phyloP scores from a whole-genome alignment of 495 filamentous ascomycete species.

The Polyplosphaeria fusca region DNA sequence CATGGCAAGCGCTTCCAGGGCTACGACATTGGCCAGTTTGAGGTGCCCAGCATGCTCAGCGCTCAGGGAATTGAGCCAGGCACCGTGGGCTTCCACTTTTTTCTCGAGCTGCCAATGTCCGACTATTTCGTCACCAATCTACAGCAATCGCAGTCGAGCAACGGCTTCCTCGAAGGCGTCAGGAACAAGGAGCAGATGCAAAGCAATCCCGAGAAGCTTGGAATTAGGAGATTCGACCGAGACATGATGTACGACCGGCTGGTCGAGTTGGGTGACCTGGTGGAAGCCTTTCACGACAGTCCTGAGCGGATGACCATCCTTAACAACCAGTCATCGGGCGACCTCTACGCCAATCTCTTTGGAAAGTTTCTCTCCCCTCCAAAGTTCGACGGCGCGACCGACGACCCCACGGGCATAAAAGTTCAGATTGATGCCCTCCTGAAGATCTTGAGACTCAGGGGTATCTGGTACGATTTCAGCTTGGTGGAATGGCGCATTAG shows the following conservation, averaged over 20 bases:
- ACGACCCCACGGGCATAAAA: slow-evolving; percentile 44
- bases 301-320: slow-evolving; percentile 42
- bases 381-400: slow-evolving; percentile 36
- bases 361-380: slow-evolving; percentile 47
- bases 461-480: slow-evolving; percentile 74
- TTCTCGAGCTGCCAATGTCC: slow-evolving; percentile 63
- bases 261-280: slow-evolving; percentile 44
- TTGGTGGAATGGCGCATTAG: slow-evolving; percentile 75
- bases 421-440: slow-evolving; percentile 53
- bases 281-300: slow-evolving; percentile 41
- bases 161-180: slow-evolving; percentile 20
- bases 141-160: slow-evolving; percentile 30
- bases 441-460: slow-evolving; percentile 46
- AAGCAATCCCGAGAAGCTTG: slow-evolving; percentile 40
- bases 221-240: slow-evolving; percentile 46
- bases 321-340: slow-evolving; percentile 44
- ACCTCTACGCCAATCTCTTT: slow-evolving; percentile 50
- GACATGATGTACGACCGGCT: slow-evolving; percentile 48
- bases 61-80: slow-evolving; percentile 70
- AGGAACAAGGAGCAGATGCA: slow-evolving; percentile 37
- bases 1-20: slow-evolving; percentile 37
- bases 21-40: slow-evolving; percentile 58
- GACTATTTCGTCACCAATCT: slow-evolving; percentile 52
- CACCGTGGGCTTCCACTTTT: slow-evolving; percentile 70
- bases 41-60: slow-evolving; percentile 71